These are phyloP conservation scores for Botrytis tulipae DNA, from an alignment of 2,329 filamentous ascomycete species.

Conservation along the genomic window DNA sequence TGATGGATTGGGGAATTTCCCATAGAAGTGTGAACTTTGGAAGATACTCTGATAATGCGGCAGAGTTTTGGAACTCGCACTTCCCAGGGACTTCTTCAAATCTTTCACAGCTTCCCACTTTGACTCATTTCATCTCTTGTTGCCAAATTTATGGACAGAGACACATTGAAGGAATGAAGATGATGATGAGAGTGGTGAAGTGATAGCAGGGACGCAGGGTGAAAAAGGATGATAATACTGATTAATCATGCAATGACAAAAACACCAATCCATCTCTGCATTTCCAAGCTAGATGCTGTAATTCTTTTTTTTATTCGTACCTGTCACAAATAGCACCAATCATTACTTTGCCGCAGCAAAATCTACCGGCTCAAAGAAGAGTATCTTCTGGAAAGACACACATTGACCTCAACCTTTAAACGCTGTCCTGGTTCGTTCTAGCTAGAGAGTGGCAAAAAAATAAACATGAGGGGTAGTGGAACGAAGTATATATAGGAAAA, in stretches of 20 bases:
- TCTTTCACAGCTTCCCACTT: background rate
- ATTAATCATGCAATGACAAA: background rate
- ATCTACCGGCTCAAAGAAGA: background rate
- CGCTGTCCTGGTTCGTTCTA: too few species aligned
- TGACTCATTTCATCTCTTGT: background rate
- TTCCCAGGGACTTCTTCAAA: background rate
- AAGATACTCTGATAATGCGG: background rate
- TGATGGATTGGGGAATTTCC: too few species aligned
- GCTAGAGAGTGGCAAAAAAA: background rate
- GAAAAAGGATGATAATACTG: rapidly evolving
- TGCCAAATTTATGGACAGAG: background rate
- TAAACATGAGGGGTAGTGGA: background rate
- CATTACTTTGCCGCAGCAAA: background rate
- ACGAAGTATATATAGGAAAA: background rate
- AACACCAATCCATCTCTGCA: background rate
- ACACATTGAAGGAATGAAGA: background rate
- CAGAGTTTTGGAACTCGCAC: background rate
- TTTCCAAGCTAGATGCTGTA: background rate
- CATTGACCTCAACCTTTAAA: background rate
- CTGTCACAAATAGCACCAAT: background rate
- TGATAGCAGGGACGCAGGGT: background rate
- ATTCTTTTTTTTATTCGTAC: rapidly evolving
- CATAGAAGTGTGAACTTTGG: background rate
- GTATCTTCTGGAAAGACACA: background rate
- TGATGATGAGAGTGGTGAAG: background rate